Conservation (phyloP, 176 grass and related monocot genomes). For the Avena sativa region DNA sequence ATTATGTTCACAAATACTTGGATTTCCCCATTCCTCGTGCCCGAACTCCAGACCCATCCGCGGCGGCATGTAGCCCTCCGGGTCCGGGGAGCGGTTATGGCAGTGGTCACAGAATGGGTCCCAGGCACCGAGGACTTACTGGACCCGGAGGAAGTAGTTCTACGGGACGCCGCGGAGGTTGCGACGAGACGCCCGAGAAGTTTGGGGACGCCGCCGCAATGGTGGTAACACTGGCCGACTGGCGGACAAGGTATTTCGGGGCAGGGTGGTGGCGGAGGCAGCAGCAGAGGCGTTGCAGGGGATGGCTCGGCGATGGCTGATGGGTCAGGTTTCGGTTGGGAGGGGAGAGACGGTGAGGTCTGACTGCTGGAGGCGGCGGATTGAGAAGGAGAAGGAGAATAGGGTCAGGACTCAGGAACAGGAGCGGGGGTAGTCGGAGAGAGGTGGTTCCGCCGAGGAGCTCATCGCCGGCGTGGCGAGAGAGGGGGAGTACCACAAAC, state of each 20-base stretch:
- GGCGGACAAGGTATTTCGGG: background rate
- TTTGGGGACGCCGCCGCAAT: background rate
- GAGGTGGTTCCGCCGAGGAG: conserved; percentile 12
- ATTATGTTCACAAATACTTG: too few species aligned
- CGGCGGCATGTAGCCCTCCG: too few species aligned
- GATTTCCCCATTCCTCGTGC: too few species aligned
- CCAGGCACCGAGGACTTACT: too few species aligned
- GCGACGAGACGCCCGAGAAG: background rate
- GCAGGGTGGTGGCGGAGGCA: background rate
- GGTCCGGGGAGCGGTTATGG: too few species aligned
- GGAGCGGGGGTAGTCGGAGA: conserved; percentile 34
- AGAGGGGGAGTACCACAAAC: background rate
- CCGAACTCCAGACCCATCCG: too few species aligned
- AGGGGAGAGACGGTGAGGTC: conserved; percentile 9
- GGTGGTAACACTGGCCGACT: background rate
- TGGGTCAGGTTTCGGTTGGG: conserved; percentile 38
- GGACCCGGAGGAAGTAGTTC: too few species aligned
- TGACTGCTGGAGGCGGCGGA: conserved; percentile 6
- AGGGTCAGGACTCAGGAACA: conserved; percentile 16
- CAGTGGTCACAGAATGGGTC: too few species aligned
- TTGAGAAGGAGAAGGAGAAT: conserved; percentile 19
- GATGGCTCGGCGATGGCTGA: background rate
- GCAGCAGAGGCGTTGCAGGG: background rate
- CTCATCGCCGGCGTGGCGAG: conserved; percentile 32
- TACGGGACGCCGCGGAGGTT: too few species aligned